phyloP scores from a whole-genome alignment of 2,329 filamentous ascomycete species.

The Penicillium polonicum region DNA sequence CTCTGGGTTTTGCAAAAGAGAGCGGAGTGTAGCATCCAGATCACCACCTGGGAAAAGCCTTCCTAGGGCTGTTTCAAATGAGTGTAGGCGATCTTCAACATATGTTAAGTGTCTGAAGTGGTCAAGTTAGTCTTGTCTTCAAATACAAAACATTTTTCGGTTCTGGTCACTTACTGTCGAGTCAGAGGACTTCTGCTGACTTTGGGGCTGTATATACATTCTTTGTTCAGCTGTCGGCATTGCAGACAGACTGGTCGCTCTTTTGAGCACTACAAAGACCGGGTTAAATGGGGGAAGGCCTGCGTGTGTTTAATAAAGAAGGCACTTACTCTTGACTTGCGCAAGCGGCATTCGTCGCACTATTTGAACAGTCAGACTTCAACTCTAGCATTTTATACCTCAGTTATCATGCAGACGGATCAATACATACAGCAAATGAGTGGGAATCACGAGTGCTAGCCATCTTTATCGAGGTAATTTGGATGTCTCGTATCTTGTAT shows the following conservation, averaged over 20 bases:
- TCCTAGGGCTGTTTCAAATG: constrained; percentile 40
- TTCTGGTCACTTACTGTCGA: constrained; percentile 35
- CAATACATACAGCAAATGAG: constrained; percentile 40
- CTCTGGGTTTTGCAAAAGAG: constrained; percentile 39
- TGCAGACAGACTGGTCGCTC: constrained; percentile 41
- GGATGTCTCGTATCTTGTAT: constrained; percentile 24
- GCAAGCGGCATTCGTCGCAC: constrained; percentile 43
- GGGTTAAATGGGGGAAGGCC: not conserved
- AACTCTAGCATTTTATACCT: constrained; percentile 6
- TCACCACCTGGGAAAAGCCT: constrained; percentile 42
- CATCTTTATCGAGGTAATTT: constrained; percentile 34
- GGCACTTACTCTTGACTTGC: constrained; percentile 39
- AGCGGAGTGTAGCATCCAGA: constrained; percentile 40
- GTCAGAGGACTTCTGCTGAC: constrained; percentile 44
- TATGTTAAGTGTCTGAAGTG: constrained; percentile 38
- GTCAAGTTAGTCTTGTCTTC: constrained; percentile 17
- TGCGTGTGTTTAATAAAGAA: not conserved
- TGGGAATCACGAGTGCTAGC: constrained; percentile 43
- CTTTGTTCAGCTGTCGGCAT: constrained; percentile 41
- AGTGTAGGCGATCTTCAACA: constrained; percentile 41
- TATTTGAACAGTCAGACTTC: constrained; percentile 13
- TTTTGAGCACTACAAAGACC: constrained; percentile 40
- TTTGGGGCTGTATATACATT: constrained; percentile 46
- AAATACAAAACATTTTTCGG: not conserved
- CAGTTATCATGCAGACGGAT: not conserved